phyloP scores from a whole-genome alignment of 768 basidiomycete genomes.

The Favolaschia claudopus region DNA sequence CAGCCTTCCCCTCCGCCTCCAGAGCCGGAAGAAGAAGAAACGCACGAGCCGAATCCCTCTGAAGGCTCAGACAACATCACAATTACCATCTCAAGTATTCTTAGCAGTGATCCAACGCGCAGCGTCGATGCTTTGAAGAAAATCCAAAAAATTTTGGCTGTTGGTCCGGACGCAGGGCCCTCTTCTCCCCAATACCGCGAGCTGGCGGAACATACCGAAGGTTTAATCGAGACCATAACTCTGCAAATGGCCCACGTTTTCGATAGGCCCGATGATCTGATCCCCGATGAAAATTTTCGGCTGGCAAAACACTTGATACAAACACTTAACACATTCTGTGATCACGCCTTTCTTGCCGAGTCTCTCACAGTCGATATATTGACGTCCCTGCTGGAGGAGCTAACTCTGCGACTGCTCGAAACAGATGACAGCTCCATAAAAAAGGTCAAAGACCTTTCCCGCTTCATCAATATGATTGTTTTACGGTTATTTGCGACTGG shows the following conservation, averaged over 20 bases:
- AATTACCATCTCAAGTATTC: conserved; percentile 85
- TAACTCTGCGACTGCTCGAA: conserved; percentile 90
- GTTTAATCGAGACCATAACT: conserved; percentile 89
- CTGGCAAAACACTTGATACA: conserved; percentile 98
- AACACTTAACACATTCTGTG: conserved; percentile 93
- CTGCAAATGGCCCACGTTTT: conserved; percentile 93
- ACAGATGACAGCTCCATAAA: conserved; percentile 87
- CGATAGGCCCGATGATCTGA: conserved; percentile 77
- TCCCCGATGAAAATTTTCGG: conserved; percentile 84
- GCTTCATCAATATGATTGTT: conserved; percentile 99
- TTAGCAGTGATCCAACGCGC: conserved; percentile 83
- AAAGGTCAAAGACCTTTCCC: conserved; percentile 91
- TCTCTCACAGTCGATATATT: conserved; percentile 86
- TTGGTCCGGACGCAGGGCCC: conserved; percentile 76
- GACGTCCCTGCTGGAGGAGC: conserved; percentile 87
- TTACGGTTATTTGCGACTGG: conserved; percentile 92
- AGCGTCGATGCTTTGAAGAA: conserved; percentile 95
- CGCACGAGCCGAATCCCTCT: conserved; percentile 40
- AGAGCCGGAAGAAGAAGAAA: conserved; percentile 37
- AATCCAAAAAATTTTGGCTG: conserved; percentile 85
- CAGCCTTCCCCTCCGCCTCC: conserved; percentile 14
- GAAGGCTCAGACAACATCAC: conserved; percentile 68
- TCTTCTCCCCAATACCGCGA: conserved; percentile 77
- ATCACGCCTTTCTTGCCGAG: conserved; percentile 87
- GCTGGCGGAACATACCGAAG: conserved; percentile 80